Evolutionary conservation across 1,139 yeast genomes (phyloP).

Genomic region (Sugiyamaella xylanicola): DNA sequence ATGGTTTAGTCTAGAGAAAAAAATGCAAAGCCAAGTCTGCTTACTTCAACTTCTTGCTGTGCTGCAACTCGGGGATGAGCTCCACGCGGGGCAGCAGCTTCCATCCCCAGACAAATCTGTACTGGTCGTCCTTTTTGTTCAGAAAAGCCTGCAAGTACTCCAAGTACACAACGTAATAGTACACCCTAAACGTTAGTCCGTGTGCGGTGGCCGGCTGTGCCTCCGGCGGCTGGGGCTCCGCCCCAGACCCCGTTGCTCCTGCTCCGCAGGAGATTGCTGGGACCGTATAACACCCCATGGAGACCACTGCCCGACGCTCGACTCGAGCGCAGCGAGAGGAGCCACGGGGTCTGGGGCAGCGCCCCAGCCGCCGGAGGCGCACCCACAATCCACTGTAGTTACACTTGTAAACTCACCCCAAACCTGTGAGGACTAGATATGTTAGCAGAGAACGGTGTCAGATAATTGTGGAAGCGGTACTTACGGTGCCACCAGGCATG

Average conservation of each 20-base stretch:
- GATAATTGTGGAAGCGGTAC: too few relatives aligned
- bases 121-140: conserved; percentile 55
- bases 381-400: too few relatives aligned
- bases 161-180: conserved; percentile 59
- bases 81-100: conserved; percentile 50
- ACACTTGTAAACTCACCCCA: conserved; percentile 52
- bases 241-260: too few relatives aligned
- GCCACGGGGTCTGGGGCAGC: not conserved
- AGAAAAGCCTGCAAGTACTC: conserved; percentile 70
- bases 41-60: conserved; percentile 8
- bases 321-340: too few relatives aligned
- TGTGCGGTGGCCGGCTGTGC: not conserved
- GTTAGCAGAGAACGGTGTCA: conserved; percentile 11
- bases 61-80: conserved; percentile 17
- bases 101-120: conserved; percentile 54
- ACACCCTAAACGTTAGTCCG: conserved; percentile 47
- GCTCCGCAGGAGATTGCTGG: too few relatives aligned
- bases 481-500: conserved; percentile 96
- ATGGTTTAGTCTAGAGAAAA: not conserved
- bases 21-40: not conserved
- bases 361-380: conserved; percentile 1
- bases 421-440: conserved; percentile 63
- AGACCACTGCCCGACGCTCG: too few relatives aligned
- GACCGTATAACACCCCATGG: too few relatives aligned
- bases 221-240: conserved; percentile 11